Conservation (phyloP, 1,284 basidiomycete species). For the Melampsora americana region DNA sequence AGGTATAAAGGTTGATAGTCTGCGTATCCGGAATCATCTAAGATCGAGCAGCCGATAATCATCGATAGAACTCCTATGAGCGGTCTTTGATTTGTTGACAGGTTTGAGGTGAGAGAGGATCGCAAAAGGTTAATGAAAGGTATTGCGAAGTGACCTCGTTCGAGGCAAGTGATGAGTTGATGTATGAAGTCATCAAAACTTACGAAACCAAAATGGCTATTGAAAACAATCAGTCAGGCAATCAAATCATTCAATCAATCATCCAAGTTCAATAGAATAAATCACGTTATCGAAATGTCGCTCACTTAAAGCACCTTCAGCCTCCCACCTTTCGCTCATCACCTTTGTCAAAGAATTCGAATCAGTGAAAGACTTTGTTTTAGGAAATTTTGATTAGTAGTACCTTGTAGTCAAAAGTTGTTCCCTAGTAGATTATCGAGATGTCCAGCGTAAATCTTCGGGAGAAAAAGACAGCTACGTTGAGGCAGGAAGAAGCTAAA, state of each 20-base stretch:
- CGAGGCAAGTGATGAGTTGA: not conserved
- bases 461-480: too few relatives aligned
- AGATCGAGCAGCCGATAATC: constrained; percentile 31
- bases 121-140: not conserved
- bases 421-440: too few relatives aligned
- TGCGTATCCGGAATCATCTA: constrained; percentile 4
- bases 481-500: too few relatives aligned
- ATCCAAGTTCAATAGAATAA: too few relatives aligned
- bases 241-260: too few relatives aligned
- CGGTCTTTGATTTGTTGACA: not conserved
- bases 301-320: constrained; percentile 24
- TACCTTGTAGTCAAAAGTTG: too few relatives aligned
- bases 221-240: not conserved
- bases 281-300: too few relatives aligned
- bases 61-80: constrained; percentile 20
- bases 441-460: too few relatives aligned
- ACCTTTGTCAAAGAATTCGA: too few relatives aligned
- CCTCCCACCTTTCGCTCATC: constrained; percentile 1
- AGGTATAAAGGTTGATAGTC: constrained; percentile 25
- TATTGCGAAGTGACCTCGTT: constrained; percentile 11
- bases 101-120: not conserved
- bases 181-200: not conserved
- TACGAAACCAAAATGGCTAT: constrained; percentile 5
- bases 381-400: too few relatives aligned
- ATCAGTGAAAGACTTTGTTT: too few relatives aligned